Evolutionary conservation across 148 eudicot genomes (phyloP).

Genomic region (Agrostemma githago): DNA sequence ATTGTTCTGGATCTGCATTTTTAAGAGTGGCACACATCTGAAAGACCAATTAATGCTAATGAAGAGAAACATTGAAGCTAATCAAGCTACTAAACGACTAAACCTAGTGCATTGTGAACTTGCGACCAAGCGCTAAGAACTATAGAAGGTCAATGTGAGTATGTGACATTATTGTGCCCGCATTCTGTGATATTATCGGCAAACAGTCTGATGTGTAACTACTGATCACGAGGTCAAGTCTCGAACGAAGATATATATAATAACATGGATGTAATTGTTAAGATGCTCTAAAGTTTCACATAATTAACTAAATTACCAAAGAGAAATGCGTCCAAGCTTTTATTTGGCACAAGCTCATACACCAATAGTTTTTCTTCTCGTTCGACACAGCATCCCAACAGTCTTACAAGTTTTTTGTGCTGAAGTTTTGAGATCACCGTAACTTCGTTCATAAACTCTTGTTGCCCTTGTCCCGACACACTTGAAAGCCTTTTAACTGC

Average conservation of each 20-base stretch:
- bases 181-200: too few relatives aligned
- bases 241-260: too few relatives aligned
- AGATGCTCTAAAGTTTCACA: background rate
- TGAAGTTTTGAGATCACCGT: conserved; percentile 40
- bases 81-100: background rate
- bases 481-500: conserved; percentile 45
- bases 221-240: too few relatives aligned
- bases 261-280: too few relatives aligned
- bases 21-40: too few relatives aligned
- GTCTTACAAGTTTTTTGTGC: conserved; percentile 41
- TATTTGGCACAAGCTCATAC: conserved; percentile 41
- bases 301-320: conserved; percentile 25
- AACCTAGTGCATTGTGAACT: too few relatives aligned
- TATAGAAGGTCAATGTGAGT: too few relatives aligned
- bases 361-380: conserved; percentile 35
- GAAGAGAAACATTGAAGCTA: background rate
- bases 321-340: conserved; percentile 38
- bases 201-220: too few relatives aligned
- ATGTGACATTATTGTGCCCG: too few relatives aligned
- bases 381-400: conserved; percentile 37
- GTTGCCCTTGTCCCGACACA: conserved; percentile 38
- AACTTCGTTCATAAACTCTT: conserved; percentile 49
- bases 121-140: too few relatives aligned
- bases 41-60: background rate
- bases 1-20: too few relatives aligned